These are phyloP conservation scores for Crithidia sp. DNA, from an alignment of 208 protist species.

Conservation along the genomic window DNA sequence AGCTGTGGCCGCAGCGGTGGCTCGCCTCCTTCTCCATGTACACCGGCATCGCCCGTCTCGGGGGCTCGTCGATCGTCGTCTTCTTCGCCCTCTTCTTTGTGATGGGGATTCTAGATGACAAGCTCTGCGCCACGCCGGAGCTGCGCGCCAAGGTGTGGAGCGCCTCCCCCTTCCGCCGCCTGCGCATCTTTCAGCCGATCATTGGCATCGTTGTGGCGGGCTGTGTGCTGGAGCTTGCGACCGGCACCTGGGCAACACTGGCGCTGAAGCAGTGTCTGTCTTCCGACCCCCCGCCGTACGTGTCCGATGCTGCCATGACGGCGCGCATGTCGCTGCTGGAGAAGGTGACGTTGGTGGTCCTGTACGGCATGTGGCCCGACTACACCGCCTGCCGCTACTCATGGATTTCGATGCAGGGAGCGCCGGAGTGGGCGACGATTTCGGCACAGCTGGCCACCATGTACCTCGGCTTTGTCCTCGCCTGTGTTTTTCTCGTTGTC, in stretches of 20 bases:
- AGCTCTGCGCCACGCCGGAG: conserved; percentile 18
- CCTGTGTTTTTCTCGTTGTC: conserved; percentile 32
- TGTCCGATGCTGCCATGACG: conserved; percentile 54
- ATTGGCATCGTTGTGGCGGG: conserved; percentile 30
- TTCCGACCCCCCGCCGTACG: conserved; percentile 31
- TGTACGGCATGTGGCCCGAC: conserved; percentile 55
- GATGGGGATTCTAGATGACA: conserved; percentile 30
- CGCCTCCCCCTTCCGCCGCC: conserved; percentile 24
- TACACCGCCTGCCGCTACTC: conserved; percentile 68
- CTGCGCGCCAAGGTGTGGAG: conserved; percentile 17
- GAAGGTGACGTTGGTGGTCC: conserved; percentile 51
- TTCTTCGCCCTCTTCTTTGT: conserved; percentile 50
- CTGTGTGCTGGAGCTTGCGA: conserved; percentile 45
- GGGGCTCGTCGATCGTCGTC: conserved; percentile 44
- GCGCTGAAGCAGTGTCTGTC: conserved; percentile 58
- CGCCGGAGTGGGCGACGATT: conserved; percentile 48
- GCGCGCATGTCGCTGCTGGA: conserved; percentile 64
- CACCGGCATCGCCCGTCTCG: conserved; percentile 52
- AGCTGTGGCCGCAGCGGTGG: conserved; percentile 61
- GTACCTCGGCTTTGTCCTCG: conserved; percentile 49
- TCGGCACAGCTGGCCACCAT: conserved; percentile 60
- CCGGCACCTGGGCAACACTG: conserved; percentile 32
- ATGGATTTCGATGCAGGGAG: conserved; percentile 69
- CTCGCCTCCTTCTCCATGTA: conserved; percentile 65
- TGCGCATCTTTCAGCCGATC: conserved; percentile 27